Evolutionary conservation across 495 filamentous ascomycete genomes (phyloP).

Genomic region (Penicillium paxilli): DNA sequence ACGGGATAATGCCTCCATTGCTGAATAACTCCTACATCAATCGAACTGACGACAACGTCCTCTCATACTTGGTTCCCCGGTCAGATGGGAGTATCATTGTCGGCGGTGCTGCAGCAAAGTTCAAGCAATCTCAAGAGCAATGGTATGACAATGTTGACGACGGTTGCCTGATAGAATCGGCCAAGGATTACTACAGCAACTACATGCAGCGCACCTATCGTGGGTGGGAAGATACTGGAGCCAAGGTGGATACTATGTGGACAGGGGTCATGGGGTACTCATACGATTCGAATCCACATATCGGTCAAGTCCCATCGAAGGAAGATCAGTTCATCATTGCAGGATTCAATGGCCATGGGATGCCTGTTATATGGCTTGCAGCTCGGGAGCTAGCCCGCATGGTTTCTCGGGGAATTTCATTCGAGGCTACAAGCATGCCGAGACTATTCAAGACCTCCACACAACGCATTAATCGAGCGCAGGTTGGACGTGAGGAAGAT

Average conservation of each 20-base stretch:
- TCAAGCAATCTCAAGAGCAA: constrained; percentile 54
- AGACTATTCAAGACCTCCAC: constrained; percentile 33
- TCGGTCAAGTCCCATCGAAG: constrained; percentile 47
- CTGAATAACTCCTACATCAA: constrained; percentile 38
- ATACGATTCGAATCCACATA: constrained; percentile 45
- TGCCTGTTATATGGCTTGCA: constrained; percentile 47
- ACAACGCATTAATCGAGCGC: constrained; percentile 15
- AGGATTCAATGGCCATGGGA: constrained; percentile 57
- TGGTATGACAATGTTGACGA: constrained; percentile 57
- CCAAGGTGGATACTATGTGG: constrained; percentile 45
- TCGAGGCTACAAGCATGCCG: constrained; percentile 39
- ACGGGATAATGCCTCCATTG: constrained; percentile 49
- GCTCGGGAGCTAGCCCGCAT: constrained; percentile 48
- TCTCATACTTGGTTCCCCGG: constrained; percentile 63
- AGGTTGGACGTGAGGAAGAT: constrained; percentile 14
- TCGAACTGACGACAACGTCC: constrained; percentile 24
- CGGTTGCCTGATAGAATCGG: constrained; percentile 56
- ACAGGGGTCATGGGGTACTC: constrained; percentile 50
- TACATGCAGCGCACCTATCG: constrained; percentile 49
- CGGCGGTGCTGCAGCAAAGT: constrained; percentile 52
- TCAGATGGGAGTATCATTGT: constrained; percentile 72
- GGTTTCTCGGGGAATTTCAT: constrained; percentile 29
- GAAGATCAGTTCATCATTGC: constrained; percentile 46
- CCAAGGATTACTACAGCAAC: constrained; percentile 54
- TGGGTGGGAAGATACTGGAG: constrained; percentile 47